A percentile compares a stretch with the other conserved stretches of the same genome.
Conservation (phyloP, 2,329 filamentous ascomycete species). For the Penicillium fuscoglaucum region DNA sequence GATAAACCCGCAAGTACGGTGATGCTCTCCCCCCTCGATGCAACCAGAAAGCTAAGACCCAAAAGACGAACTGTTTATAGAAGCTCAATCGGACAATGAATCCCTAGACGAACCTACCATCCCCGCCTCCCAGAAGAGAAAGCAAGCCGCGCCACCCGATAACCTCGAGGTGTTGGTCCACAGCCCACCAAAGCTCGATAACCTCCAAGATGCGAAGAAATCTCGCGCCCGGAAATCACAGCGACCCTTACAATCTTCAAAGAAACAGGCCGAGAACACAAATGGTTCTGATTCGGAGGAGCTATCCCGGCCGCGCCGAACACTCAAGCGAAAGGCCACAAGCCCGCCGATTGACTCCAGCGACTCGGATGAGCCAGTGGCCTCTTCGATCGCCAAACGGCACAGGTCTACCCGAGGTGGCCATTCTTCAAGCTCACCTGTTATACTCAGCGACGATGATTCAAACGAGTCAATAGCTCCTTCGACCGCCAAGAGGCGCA, state of each 20-base stretch:
- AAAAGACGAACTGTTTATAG: not conserved
- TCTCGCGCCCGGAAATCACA: not conserved
- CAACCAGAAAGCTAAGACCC: not conserved
- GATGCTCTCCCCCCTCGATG: not conserved
- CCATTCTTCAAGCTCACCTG: not conserved
- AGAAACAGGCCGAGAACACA: not conserved
- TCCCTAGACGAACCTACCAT: constrained; percentile 17
- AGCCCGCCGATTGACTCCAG: constrained; percentile 28
- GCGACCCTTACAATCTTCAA: not conserved
- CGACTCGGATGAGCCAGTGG: constrained; percentile 29
- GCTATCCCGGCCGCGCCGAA: constrained; percentile 25
- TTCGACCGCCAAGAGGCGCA: constrained; percentile 3
- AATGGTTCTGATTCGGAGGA: constrained; percentile 15
- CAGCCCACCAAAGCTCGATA: not conserved
- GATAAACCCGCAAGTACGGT: not conserved
- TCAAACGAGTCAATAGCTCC: constrained; percentile 1
- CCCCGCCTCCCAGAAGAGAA: constrained; percentile 11
- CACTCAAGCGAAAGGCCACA: constrained; percentile 31
- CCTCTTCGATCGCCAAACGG: constrained; percentile 27
- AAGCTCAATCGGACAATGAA: not conserved
- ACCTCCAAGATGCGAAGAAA: not conserved
- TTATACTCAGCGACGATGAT: not conserved
- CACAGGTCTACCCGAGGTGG: constrained; percentile 8
- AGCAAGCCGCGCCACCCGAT: not conserved
- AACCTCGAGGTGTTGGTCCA: not conserved